A percentile compares a stretch with the other conserved stretches of the same genome.
phyloP scores from a whole-genome alignment of 140 eudicot genomes.

The Erigeron philadelphicus region DNA sequence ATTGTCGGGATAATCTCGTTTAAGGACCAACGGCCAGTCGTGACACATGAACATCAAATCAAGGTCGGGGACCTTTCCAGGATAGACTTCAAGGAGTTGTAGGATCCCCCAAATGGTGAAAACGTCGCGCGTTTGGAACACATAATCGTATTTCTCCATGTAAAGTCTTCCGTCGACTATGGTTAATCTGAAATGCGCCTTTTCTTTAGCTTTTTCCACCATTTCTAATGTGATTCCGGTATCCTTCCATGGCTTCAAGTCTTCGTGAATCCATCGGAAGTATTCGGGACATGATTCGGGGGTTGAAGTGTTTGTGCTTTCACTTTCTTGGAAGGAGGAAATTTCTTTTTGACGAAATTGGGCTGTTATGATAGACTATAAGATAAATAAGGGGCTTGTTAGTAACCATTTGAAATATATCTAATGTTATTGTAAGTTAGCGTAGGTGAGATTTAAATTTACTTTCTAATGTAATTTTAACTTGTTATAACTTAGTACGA shows the following conservation, averaged over 20 bases:
- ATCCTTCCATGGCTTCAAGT: constrained; percentile 66
- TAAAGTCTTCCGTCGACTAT: constrained; percentile 64
- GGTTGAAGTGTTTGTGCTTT: constrained; percentile 3
- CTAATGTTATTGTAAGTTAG: too few species aligned
- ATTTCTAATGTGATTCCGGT: constrained; percentile 60
- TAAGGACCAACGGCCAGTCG: constrained; percentile 50
- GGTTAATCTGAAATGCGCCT: constrained; percentile 52
- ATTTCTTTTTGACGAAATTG: constrained; percentile 24
- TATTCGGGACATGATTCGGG: constrained; percentile 61
- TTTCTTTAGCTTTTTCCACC: constrained; percentile 50
- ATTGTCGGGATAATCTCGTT: constrained; percentile 27
- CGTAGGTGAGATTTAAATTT: too few species aligned
- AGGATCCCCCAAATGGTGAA: constrained; percentile 76
- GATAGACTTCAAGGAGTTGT: constrained; percentile 70
- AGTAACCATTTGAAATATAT: neutral
- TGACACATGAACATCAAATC: constrained; percentile 70
- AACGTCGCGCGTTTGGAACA: constrained; percentile 82
- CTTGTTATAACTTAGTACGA: too few species aligned
- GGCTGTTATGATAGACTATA: constrained; percentile 34
- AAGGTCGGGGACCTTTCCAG: constrained; percentile 69
- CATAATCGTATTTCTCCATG: constrained; percentile 43
- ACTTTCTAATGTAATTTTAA: too few species aligned
- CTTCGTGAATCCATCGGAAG: constrained; percentile 90
- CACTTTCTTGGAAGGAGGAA: neutral
- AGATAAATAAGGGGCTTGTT: constrained; percentile 8